A percentile compares a stretch with the other conserved stretches of the same genome.
Evolutionary conservation across 176 grass and related monocot genomes (phyloP).

Genomic region (Zoysia pacifica): DNA sequence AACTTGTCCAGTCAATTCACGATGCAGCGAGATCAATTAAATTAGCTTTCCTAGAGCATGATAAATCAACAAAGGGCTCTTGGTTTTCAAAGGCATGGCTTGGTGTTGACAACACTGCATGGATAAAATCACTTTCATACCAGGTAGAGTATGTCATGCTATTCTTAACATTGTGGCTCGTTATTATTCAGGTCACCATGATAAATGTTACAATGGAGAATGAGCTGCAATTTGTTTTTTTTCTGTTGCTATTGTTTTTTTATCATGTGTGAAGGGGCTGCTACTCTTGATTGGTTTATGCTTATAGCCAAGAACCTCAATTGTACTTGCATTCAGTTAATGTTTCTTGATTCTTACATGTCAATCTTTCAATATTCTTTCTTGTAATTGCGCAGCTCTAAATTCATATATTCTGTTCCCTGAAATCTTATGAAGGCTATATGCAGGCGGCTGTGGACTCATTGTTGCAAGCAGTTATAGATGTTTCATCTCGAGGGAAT

Average conservation of each 20-base stretch:
- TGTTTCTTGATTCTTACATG: slow-evolving; percentile 26
- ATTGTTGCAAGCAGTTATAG: slow-evolving; percentile 88
- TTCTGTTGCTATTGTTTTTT: slow-evolving; percentile 2
- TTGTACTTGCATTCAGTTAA: slow-evolving; percentile 22
- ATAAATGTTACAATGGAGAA: neutral
- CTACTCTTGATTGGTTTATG: slow-evolving; percentile 5
- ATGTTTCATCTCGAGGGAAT: slow-evolving; percentile 81
- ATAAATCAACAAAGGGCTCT: slow-evolving; percentile 48
- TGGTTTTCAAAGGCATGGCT: slow-evolving; percentile 87
- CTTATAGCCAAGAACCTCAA: slow-evolving; percentile 12
- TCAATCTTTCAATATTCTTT: slow-evolving; percentile 30
- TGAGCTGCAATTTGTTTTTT: neutral
- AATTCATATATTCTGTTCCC: slow-evolving; percentile 19
- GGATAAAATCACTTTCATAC: slow-evolving; percentile 89
- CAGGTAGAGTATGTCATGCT: slow-evolving; percentile 46
- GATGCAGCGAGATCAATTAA: slow-evolving; percentile 92
- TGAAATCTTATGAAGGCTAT: slow-evolving; percentile 40
- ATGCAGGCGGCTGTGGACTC: slow-evolving; percentile 86
- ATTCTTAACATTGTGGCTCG: neutral
- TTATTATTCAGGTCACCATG: neutral
- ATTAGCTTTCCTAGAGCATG: slow-evolving; percentile 73
- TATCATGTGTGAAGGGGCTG: slow-evolving; percentile 23
- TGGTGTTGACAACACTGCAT: slow-evolving; percentile 83
- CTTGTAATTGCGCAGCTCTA: neutral
- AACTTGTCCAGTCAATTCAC: slow-evolving; percentile 85